Evolutionary conservation across 1,284 basidiomycete species (phyloP), one percentile per base, ranked within the genome.

Genomic region (Lentinus polychrous): DNA sequence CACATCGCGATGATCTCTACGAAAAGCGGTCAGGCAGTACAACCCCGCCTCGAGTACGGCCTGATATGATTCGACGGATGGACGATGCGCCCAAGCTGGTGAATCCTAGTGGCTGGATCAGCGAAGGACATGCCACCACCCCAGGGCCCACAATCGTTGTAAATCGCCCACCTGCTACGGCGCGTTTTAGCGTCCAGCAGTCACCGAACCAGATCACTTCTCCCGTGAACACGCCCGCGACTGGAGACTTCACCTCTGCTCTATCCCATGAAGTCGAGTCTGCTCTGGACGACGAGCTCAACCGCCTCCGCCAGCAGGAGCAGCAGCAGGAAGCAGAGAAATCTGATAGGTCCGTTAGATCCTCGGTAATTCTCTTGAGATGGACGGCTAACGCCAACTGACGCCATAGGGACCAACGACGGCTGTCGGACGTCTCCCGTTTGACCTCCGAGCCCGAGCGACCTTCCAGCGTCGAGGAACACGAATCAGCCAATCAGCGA

Each of bases 11-110:
- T 48, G 36, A 31, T 27, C 51, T 52, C 22, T 36, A 53, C 43
- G 49, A 54, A 15, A 49, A 51, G 3, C 48, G 51, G 17, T 59
- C 54, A 11, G 48, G 54, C 8, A 49, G 54, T 17, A 39, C 41
- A 5, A 24, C 39, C 22, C 31, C 42, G 7, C 15, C 54, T 23
- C 59, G 57, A 31, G 55, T 94, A n/a, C 70, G 78, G 36, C 73
- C 85, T 31, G 83, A 90, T 52, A 94, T 94, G 92, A 94, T 95
- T 57, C 80, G 83, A 36, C 73, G 91, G 34, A 79, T 91, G 66
- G 84, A 91, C 48, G 81, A 79, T 44, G 82, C 82, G 0, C 88
- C 90, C 1, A 86, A 84, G 53, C 74, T 81, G n/a, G 76, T 96
- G 39, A 84, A 94, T 62, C 89, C 89, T 1, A 93, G 84, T 66